A percentile compares a stretch with the other conserved stretches of the same genome.
phyloP scores from a whole-genome alignment of 805 yeast genomes.

The Candida coquimbonensis region DNA sequence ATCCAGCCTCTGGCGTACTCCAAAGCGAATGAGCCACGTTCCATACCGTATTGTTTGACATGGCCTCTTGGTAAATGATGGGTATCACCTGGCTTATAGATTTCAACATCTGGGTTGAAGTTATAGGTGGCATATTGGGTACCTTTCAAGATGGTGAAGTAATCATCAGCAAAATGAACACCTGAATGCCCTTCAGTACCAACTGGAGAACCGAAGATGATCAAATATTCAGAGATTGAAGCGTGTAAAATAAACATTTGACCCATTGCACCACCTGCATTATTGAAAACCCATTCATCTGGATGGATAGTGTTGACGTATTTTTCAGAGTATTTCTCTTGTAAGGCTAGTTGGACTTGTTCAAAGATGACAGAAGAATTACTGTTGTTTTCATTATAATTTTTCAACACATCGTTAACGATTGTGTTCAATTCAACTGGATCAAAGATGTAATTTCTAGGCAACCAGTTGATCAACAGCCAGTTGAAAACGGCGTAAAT shows the following conservation, averaged over 20 bases:
- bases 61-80: slow-evolving; percentile 72
- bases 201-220: slow-evolving; percentile 85
- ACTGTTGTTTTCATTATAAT: slow-evolving; percentile 39
- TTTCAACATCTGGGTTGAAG: slow-evolving; percentile 53
- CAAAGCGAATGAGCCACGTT: slow-evolving; percentile 74
- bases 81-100: slow-evolving; percentile 81
- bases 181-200: slow-evolving; percentile 98
- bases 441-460: slow-evolving; percentile 66
- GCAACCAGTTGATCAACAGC: slow-evolving; percentile 59
- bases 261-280: slow-evolving; percentile 99
- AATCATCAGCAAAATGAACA: slow-evolving; percentile 94
- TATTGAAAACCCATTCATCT: slow-evolving; percentile 93
- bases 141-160: slow-evolving; percentile 85
- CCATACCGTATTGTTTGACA: slow-evolving; percentile 83
- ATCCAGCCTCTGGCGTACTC: slow-evolving; percentile 99
- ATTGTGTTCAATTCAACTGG: slow-evolving; percentile 50
- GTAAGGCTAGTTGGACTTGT: slow-evolving; percentile 52
- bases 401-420: slow-evolving; percentile 45
- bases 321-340: slow-evolving; percentile 63
- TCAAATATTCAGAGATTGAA: slow-evolving; percentile 85
- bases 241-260: slow-evolving; percentile 94
- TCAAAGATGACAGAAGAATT: slow-evolving; percentile 57
- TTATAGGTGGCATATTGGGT: slow-evolving; percentile 69
- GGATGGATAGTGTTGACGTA: slow-evolving; percentile 62
- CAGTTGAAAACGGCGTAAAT: slow-evolving; percentile 30